A percentile compares a stretch with the other conserved stretches of the same genome.
These are phyloP conservation scores for Secale cereale DNA, from an alignment of 176 grass and related monocot genomes.

Conservation along the genomic window DNA sequence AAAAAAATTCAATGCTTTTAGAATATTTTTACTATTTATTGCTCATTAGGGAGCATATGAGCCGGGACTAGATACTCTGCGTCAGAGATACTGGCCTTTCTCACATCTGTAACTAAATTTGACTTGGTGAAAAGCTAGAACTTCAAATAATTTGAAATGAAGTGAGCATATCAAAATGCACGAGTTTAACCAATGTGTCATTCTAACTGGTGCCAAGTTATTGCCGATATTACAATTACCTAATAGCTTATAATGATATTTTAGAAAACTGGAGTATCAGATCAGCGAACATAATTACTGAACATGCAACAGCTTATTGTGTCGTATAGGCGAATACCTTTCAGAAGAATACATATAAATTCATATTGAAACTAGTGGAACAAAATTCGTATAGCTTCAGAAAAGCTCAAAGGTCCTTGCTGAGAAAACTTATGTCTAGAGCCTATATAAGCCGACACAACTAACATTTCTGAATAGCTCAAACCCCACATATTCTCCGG, in stretches of 20 bases:
- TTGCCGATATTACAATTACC: background rate
- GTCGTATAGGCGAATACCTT: background rate
- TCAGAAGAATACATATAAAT: background rate
- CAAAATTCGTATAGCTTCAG: constrained; percentile 44
- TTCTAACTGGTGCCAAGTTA: background rate
- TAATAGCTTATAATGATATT: background rate
- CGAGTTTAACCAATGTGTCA: background rate
- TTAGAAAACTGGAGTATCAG: background rate
- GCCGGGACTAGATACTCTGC: no score
- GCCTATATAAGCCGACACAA: constrained; percentile 34
- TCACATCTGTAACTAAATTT: no score
- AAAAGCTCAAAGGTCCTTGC: constrained; percentile 11
- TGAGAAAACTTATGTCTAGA: constrained; percentile 26
- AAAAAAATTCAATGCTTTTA: no score
- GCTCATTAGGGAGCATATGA: no score
- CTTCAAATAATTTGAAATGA: background rate
- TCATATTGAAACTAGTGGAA: constrained; percentile 2
- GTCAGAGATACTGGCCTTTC: no score
- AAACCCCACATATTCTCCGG: background rate
- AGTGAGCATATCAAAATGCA: background rate
- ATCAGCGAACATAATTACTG: background rate
- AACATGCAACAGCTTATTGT: background rate
- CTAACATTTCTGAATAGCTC: constrained; percentile 23
- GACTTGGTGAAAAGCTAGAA: background rate
- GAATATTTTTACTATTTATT: no score